Conservation (phyloP, 257 asterid genomes). For the Osmanthus fragrans region DNA sequence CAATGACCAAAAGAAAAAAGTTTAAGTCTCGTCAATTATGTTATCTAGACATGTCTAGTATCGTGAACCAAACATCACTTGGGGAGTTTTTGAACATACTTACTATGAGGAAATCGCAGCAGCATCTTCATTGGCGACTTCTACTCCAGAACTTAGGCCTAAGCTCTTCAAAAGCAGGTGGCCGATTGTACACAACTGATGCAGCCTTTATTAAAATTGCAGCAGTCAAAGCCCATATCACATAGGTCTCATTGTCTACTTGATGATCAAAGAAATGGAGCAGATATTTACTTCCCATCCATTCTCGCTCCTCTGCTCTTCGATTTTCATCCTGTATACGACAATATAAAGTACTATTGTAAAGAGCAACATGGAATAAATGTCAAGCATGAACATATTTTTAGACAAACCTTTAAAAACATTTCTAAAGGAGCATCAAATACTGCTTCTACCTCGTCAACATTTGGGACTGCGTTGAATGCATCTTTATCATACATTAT, state of each 20-base stretch:
- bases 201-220: constrained; percentile 68
- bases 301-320: constrained; percentile 56
- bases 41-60: neutral
- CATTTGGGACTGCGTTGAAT: constrained; percentile 53
- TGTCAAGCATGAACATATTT: neutral
- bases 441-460: constrained; percentile 72
- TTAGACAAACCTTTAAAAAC: constrained; percentile 66
- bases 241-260: constrained; percentile 37
- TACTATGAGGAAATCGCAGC: neutral
- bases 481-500: constrained; percentile 51
- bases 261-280: constrained; percentile 73
- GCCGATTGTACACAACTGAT: constrained; percentile 55
- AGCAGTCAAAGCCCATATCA: constrained; percentile 88
- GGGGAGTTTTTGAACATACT: neutral
- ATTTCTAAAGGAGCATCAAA: constrained; percentile 81
- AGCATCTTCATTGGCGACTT: constrained; percentile 35
- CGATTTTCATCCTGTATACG: constrained; percentile 64
- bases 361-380: constrained; percentile 9
- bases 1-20: neutral
- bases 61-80: neutral
- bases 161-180: constrained; percentile 59
- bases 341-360: neutral
- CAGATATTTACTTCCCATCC: constrained; percentile 58
- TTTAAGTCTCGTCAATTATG: neutral
- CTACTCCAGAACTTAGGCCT: constrained; percentile 68